Percentiles rank a stretch among this genome's conserved stretches.
Conservation (phyloP, 192 early-diverging fungal genomes). For the Ambispora gerdemannii region DNA sequence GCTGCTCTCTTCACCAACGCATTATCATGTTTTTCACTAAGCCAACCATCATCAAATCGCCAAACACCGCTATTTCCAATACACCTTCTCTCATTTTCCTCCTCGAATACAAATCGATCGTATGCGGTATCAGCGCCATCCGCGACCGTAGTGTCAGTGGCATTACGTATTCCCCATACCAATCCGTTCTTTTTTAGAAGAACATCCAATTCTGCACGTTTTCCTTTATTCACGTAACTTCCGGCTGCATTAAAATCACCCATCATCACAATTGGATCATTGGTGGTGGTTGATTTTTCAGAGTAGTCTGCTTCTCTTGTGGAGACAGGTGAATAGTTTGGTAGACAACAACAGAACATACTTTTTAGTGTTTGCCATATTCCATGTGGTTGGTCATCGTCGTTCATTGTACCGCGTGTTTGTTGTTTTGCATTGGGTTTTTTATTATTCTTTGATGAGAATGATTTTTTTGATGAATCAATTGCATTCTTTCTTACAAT, state of each 20-base stretch:
- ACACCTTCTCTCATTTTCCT: conserved; percentile 9
- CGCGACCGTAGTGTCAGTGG: conserved; percentile 18
- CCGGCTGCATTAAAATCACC: conserved; percentile 33
- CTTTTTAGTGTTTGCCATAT: not conserved
- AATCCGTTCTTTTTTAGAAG: not conserved
- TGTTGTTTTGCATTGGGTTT: not conserved
- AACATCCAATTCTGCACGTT: conserved; percentile 13
- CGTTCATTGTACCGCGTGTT: not conserved
- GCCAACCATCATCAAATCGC: conserved; percentile 29
- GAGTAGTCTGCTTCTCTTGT: not conserved
- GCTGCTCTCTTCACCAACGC: conserved; percentile 9
- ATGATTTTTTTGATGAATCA: not conserved
- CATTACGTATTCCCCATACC: conserved; percentile 24
- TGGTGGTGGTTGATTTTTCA: not conserved
- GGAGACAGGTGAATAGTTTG: not conserved
- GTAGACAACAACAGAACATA: not conserved
- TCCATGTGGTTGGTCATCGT: not conserved
- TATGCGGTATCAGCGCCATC: conserved; percentile 18
- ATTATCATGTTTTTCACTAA: not conserved
- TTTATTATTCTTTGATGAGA: too few relatives aligned
- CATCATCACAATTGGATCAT: conserved; percentile 28
- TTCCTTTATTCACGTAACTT: conserved; percentile 20
- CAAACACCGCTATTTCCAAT: conserved; percentile 15
- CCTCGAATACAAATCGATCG: conserved; percentile 30
- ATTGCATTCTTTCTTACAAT: conserved; percentile 7